Evolutionary conservation across 495 filamentous ascomycete species (phyloP), one percentile per base, ranked within the genome.

Genomic region (Aspergillus cristatus): DNA sequence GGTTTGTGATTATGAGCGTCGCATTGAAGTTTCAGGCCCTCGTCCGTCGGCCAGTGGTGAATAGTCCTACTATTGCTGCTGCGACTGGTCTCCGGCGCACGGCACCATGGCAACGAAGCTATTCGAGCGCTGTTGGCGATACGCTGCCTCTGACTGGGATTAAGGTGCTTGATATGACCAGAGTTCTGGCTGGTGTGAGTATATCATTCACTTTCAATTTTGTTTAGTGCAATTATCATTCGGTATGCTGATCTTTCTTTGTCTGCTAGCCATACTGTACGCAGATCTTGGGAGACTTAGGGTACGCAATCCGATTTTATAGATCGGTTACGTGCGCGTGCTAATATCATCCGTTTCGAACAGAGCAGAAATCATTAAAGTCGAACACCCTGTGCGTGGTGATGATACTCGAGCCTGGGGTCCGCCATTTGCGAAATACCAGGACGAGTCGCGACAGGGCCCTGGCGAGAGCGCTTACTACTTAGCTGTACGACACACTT

Each of bases 191-290:
- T 34, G 91, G 91, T 28, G 93, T 96, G 68, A 58, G 86, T 74
- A 12, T 35, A 25, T 37, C 12, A 29, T 6, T 12, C n/a, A 13
- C 10, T 4, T 8, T 24, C 8, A 8, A 8, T 14, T 22, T 4
- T n/a, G 16, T 30, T 34, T 10, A 13, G 20, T n/a, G 18, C n/a
- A 24, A 34, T 28, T 34, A 8, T 24, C 20, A 4, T 4, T 4
- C 20, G 8, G 18, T 34, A 41, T 46, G 8, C 47, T 53, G 36
- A 57, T 49, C 44, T 34, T 17, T n/a, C 15, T 13, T 18, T n/a
- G n/a, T n/a, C n/a, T n/a, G n/a, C n/a, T 51, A 98, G 91, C 91
- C 91, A 46, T 96, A 96, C 55, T 94, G 88, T 50, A 97, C 91
- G 34, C 91, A 98, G 58, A 97, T 98, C 26, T 70, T 98, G 7